phyloP scores from a whole-genome alignment of 768 basidiomycete genomes.

The Inosperma sp. region DNA sequence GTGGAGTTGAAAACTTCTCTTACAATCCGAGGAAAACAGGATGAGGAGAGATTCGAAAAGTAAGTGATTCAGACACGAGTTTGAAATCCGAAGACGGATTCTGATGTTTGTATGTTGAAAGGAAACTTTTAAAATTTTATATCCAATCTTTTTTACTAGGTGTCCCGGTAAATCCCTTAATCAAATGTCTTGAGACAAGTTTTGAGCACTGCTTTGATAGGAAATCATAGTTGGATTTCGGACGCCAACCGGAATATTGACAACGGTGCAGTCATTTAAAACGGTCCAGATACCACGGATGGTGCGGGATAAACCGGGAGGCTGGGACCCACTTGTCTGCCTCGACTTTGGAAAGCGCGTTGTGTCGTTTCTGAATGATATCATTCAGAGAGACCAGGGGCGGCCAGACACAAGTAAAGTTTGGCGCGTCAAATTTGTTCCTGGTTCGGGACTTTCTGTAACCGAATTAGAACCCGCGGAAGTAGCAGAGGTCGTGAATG shows the following conservation, averaged over 20 bases:
- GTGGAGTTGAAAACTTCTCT: conserved; percentile 88
- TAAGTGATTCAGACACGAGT: conserved; percentile 28
- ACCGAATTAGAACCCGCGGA: conserved; percentile 43
- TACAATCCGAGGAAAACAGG: conserved; percentile 55
- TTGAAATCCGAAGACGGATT: background rate
- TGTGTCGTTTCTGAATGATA: conserved; percentile 48
- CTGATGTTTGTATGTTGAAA: conserved; percentile 26
- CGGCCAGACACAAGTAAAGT: conserved; percentile 34
- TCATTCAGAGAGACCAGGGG: conserved; percentile 22
- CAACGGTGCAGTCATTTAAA: conserved; percentile 64
- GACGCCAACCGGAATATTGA: conserved; percentile 65
- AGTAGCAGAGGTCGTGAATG: conserved; percentile 53
- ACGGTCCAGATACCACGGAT: conserved; percentile 76
- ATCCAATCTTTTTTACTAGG: conserved; percentile 89
- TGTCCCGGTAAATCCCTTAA: conserved; percentile 60
- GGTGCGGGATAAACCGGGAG: conserved; percentile 66
- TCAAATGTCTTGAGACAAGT: conserved; percentile 4
- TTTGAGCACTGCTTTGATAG: conserved; percentile 36
- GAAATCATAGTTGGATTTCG: conserved; percentile 87
- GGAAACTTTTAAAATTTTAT: conserved; percentile 90
- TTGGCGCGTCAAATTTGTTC: conserved; percentile 69
- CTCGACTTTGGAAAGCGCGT: conserved; percentile 70
- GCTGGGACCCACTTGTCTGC: conserved; percentile 75
- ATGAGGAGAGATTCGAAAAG: conserved; percentile 79
- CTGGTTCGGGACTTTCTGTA: conserved; percentile 53